These are phyloP conservation scores for Sphagnum tenellum DNA, from an alignment of 225 moss, liverwort and hornwort species.

Conservation along the genomic window DNA sequence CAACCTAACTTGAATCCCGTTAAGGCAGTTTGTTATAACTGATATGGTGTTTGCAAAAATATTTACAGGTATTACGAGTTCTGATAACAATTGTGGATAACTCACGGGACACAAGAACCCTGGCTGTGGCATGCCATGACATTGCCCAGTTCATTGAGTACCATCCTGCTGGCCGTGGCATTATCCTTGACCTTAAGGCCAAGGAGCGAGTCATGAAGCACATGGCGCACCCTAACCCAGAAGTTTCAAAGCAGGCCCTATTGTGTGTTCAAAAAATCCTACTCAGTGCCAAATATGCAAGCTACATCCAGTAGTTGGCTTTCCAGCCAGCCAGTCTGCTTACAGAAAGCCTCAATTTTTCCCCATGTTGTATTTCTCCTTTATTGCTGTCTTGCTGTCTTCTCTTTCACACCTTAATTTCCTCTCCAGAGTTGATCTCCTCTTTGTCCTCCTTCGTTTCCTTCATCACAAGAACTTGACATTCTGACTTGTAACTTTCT, in stretches of 20 bases:
- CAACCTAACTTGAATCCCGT: too few species aligned
- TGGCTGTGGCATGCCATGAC: constrained; percentile 81
- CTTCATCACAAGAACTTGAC: too few species aligned
- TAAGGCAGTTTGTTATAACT: too few species aligned
- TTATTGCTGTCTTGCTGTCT: too few species aligned
- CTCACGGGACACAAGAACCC: constrained; percentile 58
- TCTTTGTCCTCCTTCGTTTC: too few species aligned
- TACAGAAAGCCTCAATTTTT: too few species aligned
- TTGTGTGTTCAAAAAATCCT: constrained; percentile 93
- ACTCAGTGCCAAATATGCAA: constrained; percentile 89
- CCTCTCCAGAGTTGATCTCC: too few species aligned
- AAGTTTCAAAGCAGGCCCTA: constrained; percentile 78
- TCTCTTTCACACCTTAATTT: too few species aligned
- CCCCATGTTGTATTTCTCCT: too few species aligned
- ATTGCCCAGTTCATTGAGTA: constrained; percentile 76
- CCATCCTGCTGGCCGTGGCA: constrained; percentile 79
- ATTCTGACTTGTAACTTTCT: too few species aligned
- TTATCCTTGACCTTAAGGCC: constrained; percentile 71
- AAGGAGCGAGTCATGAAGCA: constrained; percentile 82
- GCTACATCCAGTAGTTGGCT: constrained; percentile 64
- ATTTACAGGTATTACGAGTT: constrained; percentile 64
- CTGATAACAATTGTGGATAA: constrained; percentile 70
- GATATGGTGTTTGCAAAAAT: too few species aligned
- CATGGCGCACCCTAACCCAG: constrained; percentile 60
- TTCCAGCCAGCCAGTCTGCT: too few species aligned